Evolutionary conservation across 225 moss, liverwort and hornwort species (phyloP).

Genomic region (Bryum argenteum): DNA sequence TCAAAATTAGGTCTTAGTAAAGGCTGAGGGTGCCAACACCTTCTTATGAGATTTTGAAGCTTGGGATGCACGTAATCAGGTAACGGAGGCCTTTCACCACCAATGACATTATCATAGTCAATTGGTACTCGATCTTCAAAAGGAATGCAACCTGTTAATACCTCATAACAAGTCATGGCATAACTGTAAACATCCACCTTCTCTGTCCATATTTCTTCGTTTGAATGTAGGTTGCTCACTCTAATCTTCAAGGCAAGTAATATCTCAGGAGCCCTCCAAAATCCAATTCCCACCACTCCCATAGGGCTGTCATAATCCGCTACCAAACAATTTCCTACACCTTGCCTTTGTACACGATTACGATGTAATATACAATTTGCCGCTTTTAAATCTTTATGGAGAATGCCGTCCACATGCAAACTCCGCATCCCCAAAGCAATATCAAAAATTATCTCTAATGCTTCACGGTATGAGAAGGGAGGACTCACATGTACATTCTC

Average conservation of each 20-base stretch:
- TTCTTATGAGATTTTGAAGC: too few relatives aligned
- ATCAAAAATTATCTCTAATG: background rate
- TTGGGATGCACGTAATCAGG: too few relatives aligned
- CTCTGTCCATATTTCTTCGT: background rate
- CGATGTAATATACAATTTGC: background rate
- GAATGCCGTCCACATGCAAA: background rate
- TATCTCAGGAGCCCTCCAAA: background rate
- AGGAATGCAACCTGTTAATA: background rate
- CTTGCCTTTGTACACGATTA: background rate
- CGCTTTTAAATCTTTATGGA: background rate
- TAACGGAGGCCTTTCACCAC: background rate
- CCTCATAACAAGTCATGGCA: background rate
- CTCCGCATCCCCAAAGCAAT: background rate
- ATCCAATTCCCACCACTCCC: background rate
- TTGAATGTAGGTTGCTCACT: background rate
- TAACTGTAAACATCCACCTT: slow-evolving; percentile 1
- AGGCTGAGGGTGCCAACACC: too few relatives aligned
- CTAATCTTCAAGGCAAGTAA: background rate
- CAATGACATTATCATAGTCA: background rate
- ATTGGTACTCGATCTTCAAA: too few relatives aligned
- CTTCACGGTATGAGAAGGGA: background rate
- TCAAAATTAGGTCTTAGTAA: too few relatives aligned
- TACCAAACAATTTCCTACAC: background rate
- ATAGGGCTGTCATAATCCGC: background rate
- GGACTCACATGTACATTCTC: too few relatives aligned